Percentiles rank a stretch among this genome's conserved stretches.
Conservation (phyloP, 2,329 filamentous ascomycete genomes). For the Emmonsiellopsis sp. region DNA sequence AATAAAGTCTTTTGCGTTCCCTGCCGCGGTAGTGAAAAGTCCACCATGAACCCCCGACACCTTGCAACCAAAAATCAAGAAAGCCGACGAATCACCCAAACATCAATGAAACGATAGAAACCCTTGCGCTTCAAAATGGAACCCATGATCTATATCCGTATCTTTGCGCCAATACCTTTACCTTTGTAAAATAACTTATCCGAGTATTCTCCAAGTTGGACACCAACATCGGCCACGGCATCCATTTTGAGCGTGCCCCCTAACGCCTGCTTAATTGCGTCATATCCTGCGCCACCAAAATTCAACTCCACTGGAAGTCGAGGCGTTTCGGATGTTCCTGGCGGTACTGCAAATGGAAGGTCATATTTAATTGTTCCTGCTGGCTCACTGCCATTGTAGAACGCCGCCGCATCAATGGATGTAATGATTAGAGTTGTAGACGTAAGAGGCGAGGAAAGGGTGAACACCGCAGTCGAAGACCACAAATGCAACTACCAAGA, state of each 20-base stretch:
- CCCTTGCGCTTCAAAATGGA: neutral
- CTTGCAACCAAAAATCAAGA: neutral
- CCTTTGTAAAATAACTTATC: slow-evolving; percentile 64
- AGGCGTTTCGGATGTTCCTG: slow-evolving; percentile 63
- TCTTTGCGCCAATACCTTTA: slow-evolving; percentile 58
- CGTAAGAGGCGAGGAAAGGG: slow-evolving; percentile 66
- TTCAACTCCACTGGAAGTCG: slow-evolving; percentile 74
- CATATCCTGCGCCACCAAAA: slow-evolving; percentile 68
- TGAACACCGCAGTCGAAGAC: slow-evolving; percentile 78
- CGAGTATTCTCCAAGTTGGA: slow-evolving; percentile 66
- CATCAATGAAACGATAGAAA: neutral
- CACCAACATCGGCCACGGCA: slow-evolving; percentile 63
- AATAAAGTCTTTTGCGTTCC: too few relatives aligned
- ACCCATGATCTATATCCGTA: slow-evolving; percentile 26
- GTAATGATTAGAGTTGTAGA: slow-evolving; percentile 68
- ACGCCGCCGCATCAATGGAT: slow-evolving; percentile 71
- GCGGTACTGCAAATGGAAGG: slow-evolving; percentile 64
- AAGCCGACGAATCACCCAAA: neutral
- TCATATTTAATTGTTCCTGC: slow-evolving; percentile 70
- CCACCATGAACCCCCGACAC: too few relatives aligned
- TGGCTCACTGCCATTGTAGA: slow-evolving; percentile 69
- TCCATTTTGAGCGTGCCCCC: slow-evolving; percentile 72
- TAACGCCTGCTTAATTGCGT: slow-evolving; percentile 67
- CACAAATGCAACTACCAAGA: slow-evolving; percentile 59
- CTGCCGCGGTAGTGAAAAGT: too few relatives aligned